Evolutionary conservation across 2,329 filamentous ascomycete species (phyloP), one percentile per base, ranked within the genome.

Genomic region (Ascochyta rabiei): DNA sequence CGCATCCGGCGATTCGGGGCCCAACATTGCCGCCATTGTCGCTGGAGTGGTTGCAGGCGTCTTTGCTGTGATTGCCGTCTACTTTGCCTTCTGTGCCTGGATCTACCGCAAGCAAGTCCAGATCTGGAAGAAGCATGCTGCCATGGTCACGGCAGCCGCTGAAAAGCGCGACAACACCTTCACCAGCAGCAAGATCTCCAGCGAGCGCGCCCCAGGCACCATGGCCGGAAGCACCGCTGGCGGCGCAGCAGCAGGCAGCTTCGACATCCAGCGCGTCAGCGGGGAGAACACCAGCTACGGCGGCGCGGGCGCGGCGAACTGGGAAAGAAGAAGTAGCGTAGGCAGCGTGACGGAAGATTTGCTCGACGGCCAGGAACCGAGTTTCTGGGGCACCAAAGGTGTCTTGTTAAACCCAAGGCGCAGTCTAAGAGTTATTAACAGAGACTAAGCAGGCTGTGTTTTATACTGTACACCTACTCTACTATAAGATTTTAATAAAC

Each of bases 71-170:
- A 66, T 86, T 0, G 86, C 86, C 2, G 76, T 78, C 1, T 90
- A 90, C 70, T 81, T 90, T 12, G 86, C 85, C 40, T 90, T 89
- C 78, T 89, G 87, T 74, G 82, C 84, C 16, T 91, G 86, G 84
- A 77, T 92, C 7, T 91, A 91, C 77, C 82, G 88, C 24, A 86
- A 86, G 43, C 88, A 89, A 71, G 82, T 91, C 15, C 74, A 78
- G 26, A 82, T 89, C 9, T 92, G 91, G 79, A 87, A 88, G 73
- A 79, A 82, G 30, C 89, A 91, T 68, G 82, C 89, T 28, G 84
- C 86, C 1, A 79, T 83, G 1, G 87, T 90, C 66, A 80, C 82
- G 4, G 83, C 84, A 45, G 76, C 76, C 18, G 76, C 77, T 16
- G 77, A 76, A n/a, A 75, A 76, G 18, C 79, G 76, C 38, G 54